Evolutionary conservation across 805 yeast genomes (phyloP), one percentile per base, ranked within the genome.

Genomic region (Yamadazyma nakazawae): DNA sequence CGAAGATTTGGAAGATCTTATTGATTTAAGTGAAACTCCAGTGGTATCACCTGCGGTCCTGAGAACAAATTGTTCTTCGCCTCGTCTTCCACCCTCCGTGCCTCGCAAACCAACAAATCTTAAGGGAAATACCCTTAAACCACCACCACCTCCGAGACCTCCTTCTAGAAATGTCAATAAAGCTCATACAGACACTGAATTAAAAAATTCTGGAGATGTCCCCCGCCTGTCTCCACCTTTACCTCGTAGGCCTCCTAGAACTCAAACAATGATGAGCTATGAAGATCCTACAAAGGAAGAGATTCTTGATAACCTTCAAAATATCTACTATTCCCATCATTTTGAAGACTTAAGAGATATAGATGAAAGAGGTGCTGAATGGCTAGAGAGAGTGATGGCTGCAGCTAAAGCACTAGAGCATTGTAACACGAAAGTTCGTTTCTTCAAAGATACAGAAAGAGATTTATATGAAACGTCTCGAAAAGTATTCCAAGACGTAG

Each of bases 81-180:
- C 54, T 7, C 58, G 56, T 43, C 54, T 63, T 3, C 67, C 75
- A 0, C 82, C 84, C 0, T 53, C 72, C 49, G 64, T 76, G 0
- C 84, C 84, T 0, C 63, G 61, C 30, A 79, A 79, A 50, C 84
- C 84, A 2, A 53, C 47, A 0, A 43, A 53, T 2, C 56, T 76
- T n/a, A 64, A 63, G 48, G 75, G 76, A 0, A 60, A 58, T 10
- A 57, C 59, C 14, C 30, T 63, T 11, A 58, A 59, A 18, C 72
- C 73, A n/a, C 41, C 50, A 5, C 46, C 46, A 7, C 42, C 51
- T 13, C 49, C 51, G 3, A 72, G 74, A 1, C 45, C 45, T 8
- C 5, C 32, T 10, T 16, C 45, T n/a, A 18, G 31, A 21, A 28
- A 16, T 36, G 31, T 36, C 12, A n/a, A 25, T 8, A 43, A 56